phyloP scores from a whole-genome alignment of 2,329 filamentous ascomycete genomes.

The Alternaria arborescens region DNA sequence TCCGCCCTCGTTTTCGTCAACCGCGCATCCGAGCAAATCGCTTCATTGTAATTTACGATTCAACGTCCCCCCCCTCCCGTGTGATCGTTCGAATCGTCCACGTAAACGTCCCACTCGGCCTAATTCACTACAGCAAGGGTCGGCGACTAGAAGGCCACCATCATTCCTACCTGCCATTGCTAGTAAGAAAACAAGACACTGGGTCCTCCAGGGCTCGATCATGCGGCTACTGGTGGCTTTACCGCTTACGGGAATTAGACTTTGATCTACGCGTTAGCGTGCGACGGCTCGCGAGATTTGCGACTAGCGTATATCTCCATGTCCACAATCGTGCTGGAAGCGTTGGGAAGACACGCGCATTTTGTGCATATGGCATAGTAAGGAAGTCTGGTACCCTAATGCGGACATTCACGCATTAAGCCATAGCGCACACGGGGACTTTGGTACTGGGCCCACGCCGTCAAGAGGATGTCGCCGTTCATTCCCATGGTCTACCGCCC shows the following conservation, averaged over 20 bases:
- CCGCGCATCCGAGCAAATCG: slow-evolving; percentile 6
- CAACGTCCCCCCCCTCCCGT: neutral
- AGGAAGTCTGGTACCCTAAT: slow-evolving; percentile 6
- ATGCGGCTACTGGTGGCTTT: slow-evolving; percentile 14
- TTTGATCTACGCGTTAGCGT: slow-evolving; percentile 17
- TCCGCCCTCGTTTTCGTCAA: slow-evolving; percentile 9
- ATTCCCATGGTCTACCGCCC: slow-evolving; percentile 13
- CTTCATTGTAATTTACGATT: neutral
- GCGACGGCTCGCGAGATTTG: slow-evolving; percentile 10
- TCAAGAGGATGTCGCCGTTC: slow-evolving; percentile 9
- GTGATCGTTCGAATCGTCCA: slow-evolving; percentile 6
- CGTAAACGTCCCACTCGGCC: slow-evolving; percentile 6
- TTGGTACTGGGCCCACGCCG: slow-evolving; percentile 7
- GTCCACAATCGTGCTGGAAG: slow-evolving; percentile 9
- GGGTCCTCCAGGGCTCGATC: slow-evolving; percentile 6
- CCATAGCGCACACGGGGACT: neutral
- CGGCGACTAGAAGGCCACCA: slow-evolving; percentile 17
- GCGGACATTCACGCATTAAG: slow-evolving; percentile 3
- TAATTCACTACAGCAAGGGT: neutral
- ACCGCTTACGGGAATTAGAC: slow-evolving; percentile 14
- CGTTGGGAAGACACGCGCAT: slow-evolving; percentile 3
- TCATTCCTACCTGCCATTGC: neutral
- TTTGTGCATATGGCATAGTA: slow-evolving; percentile 8
- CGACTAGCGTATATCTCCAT: slow-evolving; percentile 17
- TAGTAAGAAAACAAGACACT: slow-evolving; percentile 5